Conservation (phyloP, 106 monocot species). For the Platanthera zijinensis region DNA sequence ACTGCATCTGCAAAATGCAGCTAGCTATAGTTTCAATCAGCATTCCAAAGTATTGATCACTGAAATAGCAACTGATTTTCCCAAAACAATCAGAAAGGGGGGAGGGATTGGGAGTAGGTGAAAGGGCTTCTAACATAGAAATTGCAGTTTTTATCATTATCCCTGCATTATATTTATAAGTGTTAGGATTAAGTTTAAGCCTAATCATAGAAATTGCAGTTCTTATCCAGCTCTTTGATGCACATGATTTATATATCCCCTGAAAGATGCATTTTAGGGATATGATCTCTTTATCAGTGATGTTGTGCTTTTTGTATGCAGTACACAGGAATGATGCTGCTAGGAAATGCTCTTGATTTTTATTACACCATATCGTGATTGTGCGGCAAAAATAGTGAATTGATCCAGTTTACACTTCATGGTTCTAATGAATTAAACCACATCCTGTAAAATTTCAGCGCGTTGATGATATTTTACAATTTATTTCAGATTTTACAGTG, state of each 20-base stretch:
- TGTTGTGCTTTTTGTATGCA: slow-evolving; percentile 25
- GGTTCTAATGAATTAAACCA: neutral
- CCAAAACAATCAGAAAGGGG: too few relatives aligned
- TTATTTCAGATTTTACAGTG: slow-evolving; percentile 86
- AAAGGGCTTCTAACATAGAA: too few relatives aligned
- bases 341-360: slow-evolving; percentile 97
- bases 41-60: too few relatives aligned
- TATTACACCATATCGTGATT: slow-evolving; percentile 73
- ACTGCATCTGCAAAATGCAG: too few relatives aligned
- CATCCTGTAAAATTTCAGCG: slow-evolving; percentile 31
- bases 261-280: neutral
- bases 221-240: neutral
- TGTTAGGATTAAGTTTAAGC: too few relatives aligned
- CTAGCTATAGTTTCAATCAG: too few relatives aligned
- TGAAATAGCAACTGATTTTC: too few relatives aligned
- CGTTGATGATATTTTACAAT: slow-evolving; percentile 79
- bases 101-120: too few relatives aligned
- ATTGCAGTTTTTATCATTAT: too few relatives aligned
- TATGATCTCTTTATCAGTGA: neutral
- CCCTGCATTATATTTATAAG: too few relatives aligned
- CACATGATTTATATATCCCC: neutral
- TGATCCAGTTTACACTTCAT: neutral
- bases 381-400: neutral
- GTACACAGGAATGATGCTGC: slow-evolving; percentile 90
- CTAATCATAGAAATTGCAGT: neutral